These are phyloP conservation scores for Nannizziopsis barbatae DNA, from an alignment of 2,329 filamentous ascomycete species.

Conservation along the genomic window DNA sequence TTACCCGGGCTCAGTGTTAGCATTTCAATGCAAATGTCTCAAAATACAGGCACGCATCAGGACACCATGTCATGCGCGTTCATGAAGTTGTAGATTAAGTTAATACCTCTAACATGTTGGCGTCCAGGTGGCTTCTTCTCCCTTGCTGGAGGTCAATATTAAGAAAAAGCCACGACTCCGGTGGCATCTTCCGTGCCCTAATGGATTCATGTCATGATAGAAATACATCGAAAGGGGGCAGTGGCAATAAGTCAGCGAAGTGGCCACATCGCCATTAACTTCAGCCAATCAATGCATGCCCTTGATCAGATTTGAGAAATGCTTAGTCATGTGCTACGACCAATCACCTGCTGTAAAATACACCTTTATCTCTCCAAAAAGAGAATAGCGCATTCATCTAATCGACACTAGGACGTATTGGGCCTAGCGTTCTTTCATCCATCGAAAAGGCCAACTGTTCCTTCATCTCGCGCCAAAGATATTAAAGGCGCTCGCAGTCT, in stretches of 20 bases:
- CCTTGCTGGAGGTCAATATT: no score
- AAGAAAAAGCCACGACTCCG: no score
- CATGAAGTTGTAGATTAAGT: no score
- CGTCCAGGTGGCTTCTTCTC: no score
- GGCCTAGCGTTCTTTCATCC: conserved; percentile 8
- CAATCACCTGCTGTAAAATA: conserved; percentile 32
- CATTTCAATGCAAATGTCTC: no score
- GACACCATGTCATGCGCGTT: no score
- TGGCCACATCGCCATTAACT: conserved; percentile 9
- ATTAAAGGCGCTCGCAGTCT: conserved; percentile 21
- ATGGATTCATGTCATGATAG: background rate
- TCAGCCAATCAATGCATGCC: conserved; percentile 11
- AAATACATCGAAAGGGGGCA: background rate
- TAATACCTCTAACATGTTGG: no score
- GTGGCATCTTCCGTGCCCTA: background rate
- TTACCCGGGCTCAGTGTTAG: no score
- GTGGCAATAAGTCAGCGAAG: conserved; percentile 5
- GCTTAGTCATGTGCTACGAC: conserved; percentile 24
- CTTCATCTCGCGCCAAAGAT: conserved; percentile 5
- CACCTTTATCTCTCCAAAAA: conserved; percentile 23
- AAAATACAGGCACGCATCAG: no score
- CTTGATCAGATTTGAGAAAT: background rate
- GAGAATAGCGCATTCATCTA: background rate
- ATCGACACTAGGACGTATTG: conserved; percentile 5
- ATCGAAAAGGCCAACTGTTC: conserved; percentile 36